Base-by-base conservation (phyloP, 164 flowering plant species). In the Saururus chinensis region DNA sequence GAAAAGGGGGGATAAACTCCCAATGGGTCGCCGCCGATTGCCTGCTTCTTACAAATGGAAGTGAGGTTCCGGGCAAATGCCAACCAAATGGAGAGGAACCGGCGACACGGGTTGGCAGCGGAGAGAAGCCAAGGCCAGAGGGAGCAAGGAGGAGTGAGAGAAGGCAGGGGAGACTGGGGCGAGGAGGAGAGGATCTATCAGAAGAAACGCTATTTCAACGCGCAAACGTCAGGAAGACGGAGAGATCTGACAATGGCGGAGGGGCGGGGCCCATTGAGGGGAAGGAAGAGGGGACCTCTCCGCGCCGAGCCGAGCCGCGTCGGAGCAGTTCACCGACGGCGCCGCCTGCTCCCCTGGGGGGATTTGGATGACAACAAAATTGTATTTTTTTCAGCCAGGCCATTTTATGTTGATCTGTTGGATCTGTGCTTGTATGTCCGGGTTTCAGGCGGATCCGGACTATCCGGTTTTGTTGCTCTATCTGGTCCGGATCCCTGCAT, bases 181-280 rank as follows among this genome's bases (percentile, higher is more conserved):
- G 56, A 17, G 22, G 21, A 23, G 10, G 61, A 37, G 48, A 37
- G 48, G 19, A 6, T 21, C 1, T 10, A 14, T 19, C 20, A 61
- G 19, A 17, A 19, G 53, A 30, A 40, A 19, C 48, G 54, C 24
- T 41, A 23, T 9, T 49, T 60, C 64, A 61, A 61, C 64, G 64
- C 64, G 64, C 51, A 20, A 41, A 24, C 17, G 56, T 17, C 56
- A 51, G 49, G 23, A 19, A 24, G 54, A 23, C 19, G 40, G 49
- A 45, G 19, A 25, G 53, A 60, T 24, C 30, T 16, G 11, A 10
- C 26, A 40, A 59, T 7, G 61, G 6, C 26, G 21, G 60, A 17
- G 42, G 37, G 37, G n/a, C 16, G 49, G 49, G 49, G 49, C 49
- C 49, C 49, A 17, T 17, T 8, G 13, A 45, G 14, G 16, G 49